Percentiles rank a stretch among this genome's conserved stretches.
phyloP scores from a whole-genome alignment of 2,329 filamentous ascomycete genomes.

The Penicillium brasilianum region DNA sequence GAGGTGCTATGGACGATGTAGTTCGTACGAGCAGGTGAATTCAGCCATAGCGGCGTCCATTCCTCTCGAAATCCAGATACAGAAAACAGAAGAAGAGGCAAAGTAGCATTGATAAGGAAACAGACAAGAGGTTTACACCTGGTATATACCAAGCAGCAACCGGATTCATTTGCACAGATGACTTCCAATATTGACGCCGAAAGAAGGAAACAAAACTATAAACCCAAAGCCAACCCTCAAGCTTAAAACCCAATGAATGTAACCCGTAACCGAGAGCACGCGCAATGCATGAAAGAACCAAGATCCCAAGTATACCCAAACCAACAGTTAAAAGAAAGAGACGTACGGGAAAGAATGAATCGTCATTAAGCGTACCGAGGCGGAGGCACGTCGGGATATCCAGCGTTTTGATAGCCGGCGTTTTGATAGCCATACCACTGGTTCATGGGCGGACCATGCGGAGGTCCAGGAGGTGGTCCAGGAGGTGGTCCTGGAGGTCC shows the following conservation, averaged over 20 bases:
- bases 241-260: neutral
- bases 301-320: neutral
- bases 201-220: neutral
- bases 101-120: constrained; percentile 8
- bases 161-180: neutral
- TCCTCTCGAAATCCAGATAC: neutral
- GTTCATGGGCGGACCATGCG: constrained; percentile 17
- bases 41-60: neutral
- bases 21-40: neutral
- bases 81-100: neutral
- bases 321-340: neutral
- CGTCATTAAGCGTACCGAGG: constrained; percentile 35
- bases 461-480: constrained; percentile 10
- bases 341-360: constrained; percentile 9
- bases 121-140: neutral
- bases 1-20: neutral
- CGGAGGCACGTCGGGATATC: constrained; percentile 31
- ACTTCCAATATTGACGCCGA: constrained; percentile 12
- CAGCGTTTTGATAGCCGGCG: constrained; percentile 26
- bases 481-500: no score
- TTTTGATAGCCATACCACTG: constrained; percentile 35
- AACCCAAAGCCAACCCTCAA: neutral
- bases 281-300: neutral
- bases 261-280: neutral
- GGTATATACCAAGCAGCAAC: neutral